These are phyloP conservation scores for Wallacemonas sp. DNA, from an alignment of 208 protist species.

Conservation along the genomic window DNA sequence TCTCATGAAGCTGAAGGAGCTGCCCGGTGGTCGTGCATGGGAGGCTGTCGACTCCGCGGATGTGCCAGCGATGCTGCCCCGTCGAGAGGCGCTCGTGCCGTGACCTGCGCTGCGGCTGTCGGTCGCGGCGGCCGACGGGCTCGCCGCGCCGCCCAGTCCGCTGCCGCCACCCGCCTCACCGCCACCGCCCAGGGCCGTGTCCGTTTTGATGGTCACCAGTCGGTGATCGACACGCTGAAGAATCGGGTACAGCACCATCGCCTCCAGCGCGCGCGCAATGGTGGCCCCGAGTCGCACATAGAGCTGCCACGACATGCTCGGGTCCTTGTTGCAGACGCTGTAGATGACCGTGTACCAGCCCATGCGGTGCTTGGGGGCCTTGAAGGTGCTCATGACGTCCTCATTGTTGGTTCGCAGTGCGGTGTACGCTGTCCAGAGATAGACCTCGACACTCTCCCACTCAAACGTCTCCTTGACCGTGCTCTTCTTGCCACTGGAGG, in stretches of 20 bases:
- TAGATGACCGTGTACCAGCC: conserved; percentile 77
- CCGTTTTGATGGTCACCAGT: conserved; percentile 25
- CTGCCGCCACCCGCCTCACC: not conserved
- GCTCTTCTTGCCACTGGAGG: not conserved
- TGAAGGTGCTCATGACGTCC: conserved; percentile 35
- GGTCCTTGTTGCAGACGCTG: conserved; percentile 57
- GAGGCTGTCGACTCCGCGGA: not conserved
- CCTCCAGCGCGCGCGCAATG: conserved; percentile 57
- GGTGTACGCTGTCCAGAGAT: conserved; percentile 46
- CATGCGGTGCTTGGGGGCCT: conserved; percentile 65
- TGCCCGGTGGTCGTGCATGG: not conserved
- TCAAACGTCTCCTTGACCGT: conserved; percentile 31
- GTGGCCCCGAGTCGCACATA: conserved; percentile 54
- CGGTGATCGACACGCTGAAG: conserved; percentile 40
- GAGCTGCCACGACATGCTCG: conserved; percentile 51
- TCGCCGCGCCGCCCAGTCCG: not conserved
- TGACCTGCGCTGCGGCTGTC: not conserved
- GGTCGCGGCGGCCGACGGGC: too few species aligned
- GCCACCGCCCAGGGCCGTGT: conserved; percentile 2
- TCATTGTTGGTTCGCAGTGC: conserved; percentile 37
- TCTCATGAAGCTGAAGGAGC: conserved; percentile 19
- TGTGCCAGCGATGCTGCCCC: not conserved
- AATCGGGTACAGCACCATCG: conserved; percentile 59
- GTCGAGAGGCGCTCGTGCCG: not conserved
- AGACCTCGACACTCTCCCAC: conserved; percentile 45